phyloP scores from a whole-genome alignment of 257 asterid species.

The Scutellaria barbata region DNA sequence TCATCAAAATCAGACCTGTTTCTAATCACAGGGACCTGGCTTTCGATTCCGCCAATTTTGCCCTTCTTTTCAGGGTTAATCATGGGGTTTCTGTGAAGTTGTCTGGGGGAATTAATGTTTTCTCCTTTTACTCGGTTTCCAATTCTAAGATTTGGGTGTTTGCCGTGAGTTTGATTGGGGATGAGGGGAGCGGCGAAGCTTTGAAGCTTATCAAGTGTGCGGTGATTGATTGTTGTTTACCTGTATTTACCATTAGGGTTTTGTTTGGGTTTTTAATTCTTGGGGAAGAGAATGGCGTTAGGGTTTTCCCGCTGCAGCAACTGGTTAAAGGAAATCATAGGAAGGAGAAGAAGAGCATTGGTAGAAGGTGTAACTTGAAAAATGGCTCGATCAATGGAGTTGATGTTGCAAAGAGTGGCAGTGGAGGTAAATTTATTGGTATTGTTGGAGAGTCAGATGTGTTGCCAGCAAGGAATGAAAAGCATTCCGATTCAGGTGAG shows the following conservation, averaged over 20 bases:
- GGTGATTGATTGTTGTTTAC: constrained; percentile 68
- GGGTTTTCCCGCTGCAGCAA: constrained; percentile 62
- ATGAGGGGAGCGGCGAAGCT: constrained; percentile 44
- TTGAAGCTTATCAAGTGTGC: constrained; percentile 83
- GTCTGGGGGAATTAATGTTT: constrained; percentile 64
- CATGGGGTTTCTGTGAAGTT: constrained; percentile 76
- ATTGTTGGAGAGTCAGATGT: constrained; percentile 39
- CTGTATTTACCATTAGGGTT: constrained; percentile 59
- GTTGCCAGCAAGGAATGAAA: constrained; percentile 42
- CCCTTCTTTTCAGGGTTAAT: constrained; percentile 57
- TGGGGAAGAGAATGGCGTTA: constrained; percentile 87
- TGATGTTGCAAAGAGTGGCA: constrained; percentile 37
- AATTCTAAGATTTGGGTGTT: constrained; percentile 75
- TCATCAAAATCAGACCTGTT: constrained; percentile 44
- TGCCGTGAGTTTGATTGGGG: constrained; percentile 54
- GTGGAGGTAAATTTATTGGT: constrained; percentile 32
- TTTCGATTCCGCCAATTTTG: constrained; percentile 49
- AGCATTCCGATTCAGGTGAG: constrained; percentile 61
- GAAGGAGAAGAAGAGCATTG: constrained; percentile 51
- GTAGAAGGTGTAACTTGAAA: constrained; percentile 41
- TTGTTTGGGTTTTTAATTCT: constrained; percentile 62
- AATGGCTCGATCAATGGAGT: constrained; percentile 47
- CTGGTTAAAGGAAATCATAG: constrained; percentile 63
- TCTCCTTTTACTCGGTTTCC: constrained; percentile 69
- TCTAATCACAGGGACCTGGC: constrained; percentile 65